Evolutionary conservation across 2,329 filamentous ascomycete species (phyloP).

Genomic region (Penicillium sp.): DNA sequence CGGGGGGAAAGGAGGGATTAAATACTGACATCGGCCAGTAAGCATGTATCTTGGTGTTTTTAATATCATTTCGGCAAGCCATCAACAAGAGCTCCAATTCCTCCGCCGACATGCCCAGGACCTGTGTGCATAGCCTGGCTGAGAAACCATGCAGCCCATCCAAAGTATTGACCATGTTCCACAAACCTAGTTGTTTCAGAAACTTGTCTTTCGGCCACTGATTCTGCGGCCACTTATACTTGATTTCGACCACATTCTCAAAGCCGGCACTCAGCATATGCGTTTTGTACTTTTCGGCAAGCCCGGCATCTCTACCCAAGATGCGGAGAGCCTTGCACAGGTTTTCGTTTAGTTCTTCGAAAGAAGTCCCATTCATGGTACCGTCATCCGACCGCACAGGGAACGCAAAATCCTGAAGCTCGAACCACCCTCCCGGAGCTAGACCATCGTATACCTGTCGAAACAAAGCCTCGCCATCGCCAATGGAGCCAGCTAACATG

Average conservation of each 20-base stretch:
- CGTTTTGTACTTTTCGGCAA: background rate
- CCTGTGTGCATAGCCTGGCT: slow-evolving; percentile 1
- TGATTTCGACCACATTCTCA: slow-evolving; percentile 2
- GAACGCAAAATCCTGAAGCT: slow-evolving; percentile 32
- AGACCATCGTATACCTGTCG: slow-evolving; percentile 35
- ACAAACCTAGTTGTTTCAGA: background rate
- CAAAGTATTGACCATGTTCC: slow-evolving; percentile 3
- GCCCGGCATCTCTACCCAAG: background rate
- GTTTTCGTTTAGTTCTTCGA: background rate
- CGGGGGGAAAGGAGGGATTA: background rate
- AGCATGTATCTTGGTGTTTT: background rate
- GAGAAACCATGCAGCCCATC: slow-evolving; percentile 4
- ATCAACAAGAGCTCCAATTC: slow-evolving; percentile 1
- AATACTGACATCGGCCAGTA: slow-evolving; percentile 3
- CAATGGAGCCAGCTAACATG: slow-evolving; percentile 35
- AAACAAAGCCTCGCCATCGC: slow-evolving; percentile 29
- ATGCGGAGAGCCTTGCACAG: slow-evolving; percentile 1
- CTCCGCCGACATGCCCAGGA: slow-evolving; percentile 1
- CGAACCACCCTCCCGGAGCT: slow-evolving; percentile 44
- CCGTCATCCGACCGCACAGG: slow-evolving; percentile 3
- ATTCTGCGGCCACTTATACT: slow-evolving; percentile 4
- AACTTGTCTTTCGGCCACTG: slow-evolving; percentile 1
- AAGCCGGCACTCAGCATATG: background rate
- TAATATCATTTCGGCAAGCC: slow-evolving; percentile 1
- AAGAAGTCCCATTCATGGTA: background rate